Base-by-base conservation (phyloP, 116 monocot species). In the Cymodocea nodosa region DNA sequence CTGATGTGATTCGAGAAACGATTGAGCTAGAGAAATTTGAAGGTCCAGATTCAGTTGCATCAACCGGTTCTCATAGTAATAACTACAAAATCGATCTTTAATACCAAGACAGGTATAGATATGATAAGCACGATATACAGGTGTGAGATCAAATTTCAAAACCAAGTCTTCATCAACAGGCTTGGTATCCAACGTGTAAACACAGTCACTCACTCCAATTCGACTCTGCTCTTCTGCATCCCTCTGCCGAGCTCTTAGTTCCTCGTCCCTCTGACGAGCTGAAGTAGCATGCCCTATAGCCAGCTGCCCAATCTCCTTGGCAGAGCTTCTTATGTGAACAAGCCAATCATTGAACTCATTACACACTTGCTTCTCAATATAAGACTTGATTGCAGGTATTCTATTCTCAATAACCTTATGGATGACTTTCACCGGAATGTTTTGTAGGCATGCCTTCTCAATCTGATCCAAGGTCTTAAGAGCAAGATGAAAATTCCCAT, bases 271-370 rank as follows among this genome's bases (percentile, higher is more conserved):
- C 69, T 94, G 94, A 6, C 87, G 82, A 34, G 80, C 71, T 18
- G 83, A 79, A 15, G 90, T 61, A 39, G 94, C 79, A 22, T 85
- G 90, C 2, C 82, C 83, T 51, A 94, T 87, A 6, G 94, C 82
- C 51, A 83, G 65, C 74, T 87, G 84, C 5, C 94, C 94, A 35
- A 94, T 90, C 57, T 94, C 83, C 71, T 49, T 82, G 0, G 90
- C 82, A 5, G 35, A 78, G 61, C 71, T 73, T 59, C 90, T 76
- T 34, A 87, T 83, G 30, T 81, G 70, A 15, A 94, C 84, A 23
- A 94, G 81, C 94, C 94, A 94, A 36, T 94, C 87, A 78, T 94
- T 84, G 77, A 94, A 90, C 64, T 90, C 87, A 35, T 65, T 78
- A 50, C 82, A 84, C 34, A 87, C 87, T 37, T 83, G 81, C 65